Percentiles rank a stretch among this genome's conserved stretches.
Evolutionary conservation across 2,329 filamentous ascomycete genomes (phyloP).

Genomic region (Claviceps pazoutovae): DNA sequence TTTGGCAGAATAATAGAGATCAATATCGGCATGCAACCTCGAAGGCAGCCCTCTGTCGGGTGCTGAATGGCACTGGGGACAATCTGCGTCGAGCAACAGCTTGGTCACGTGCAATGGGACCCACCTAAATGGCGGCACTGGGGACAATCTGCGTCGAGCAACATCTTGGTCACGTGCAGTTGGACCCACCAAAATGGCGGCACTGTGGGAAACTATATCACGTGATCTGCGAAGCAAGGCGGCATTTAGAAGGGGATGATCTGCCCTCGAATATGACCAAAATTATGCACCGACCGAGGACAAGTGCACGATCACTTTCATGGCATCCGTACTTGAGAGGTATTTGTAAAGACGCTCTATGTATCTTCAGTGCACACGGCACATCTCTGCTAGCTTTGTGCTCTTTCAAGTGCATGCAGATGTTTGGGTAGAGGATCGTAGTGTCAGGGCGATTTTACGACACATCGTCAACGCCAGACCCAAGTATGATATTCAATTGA

Average conservation of each 20-base stretch:
- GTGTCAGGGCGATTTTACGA: no score
- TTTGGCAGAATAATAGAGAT: constrained; percentile 23
- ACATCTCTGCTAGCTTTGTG: no score
- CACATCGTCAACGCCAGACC: no score
- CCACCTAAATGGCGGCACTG: neutral
- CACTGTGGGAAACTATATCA: neutral
- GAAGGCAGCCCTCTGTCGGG: neutral
- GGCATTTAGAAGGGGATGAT: neutral
- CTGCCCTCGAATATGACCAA: neutral
- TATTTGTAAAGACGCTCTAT: no score
- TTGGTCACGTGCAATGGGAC: constrained; percentile 1
- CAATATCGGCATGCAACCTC: constrained; percentile 18
- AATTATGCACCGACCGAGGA: no score
- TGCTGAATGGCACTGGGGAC: neutral
- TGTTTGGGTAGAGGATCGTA: no score
- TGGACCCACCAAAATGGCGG: neutral
- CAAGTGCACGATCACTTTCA: no score
- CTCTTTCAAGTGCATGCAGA: no score
- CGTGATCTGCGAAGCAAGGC: neutral
- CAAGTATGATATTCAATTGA: no score
- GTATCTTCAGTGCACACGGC: no score
- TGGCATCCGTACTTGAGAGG: no score
- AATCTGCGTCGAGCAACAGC: constrained; percentile 1
- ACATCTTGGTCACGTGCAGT: constrained; percentile 1
- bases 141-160: constrained; percentile 2